A percentile compares a stretch with the other conserved stretches of the same genome.
These are phyloP conservation scores for Aspergillus floridensis DNA, from an alignment of 2,329 filamentous ascomycete genomes.

Conservation along the genomic window DNA sequence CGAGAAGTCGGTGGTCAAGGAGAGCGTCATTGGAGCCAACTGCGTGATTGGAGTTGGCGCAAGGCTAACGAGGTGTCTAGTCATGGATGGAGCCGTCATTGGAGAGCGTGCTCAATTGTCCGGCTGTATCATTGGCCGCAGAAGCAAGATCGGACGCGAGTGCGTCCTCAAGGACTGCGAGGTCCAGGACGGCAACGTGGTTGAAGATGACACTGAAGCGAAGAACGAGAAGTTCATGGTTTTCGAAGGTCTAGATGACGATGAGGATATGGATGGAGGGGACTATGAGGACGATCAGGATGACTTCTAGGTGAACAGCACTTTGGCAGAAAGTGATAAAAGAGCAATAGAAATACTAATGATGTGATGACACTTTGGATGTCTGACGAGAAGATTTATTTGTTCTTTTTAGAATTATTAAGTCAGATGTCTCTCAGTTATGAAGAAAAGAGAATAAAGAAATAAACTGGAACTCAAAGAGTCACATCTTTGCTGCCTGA, in stretches of 20 bases:
- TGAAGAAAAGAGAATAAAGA: not conserved
- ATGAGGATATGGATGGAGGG: conserved; percentile 33
- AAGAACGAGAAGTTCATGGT: conserved; percentile 64
- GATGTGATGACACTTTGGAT: not conserved
- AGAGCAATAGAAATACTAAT: not conserved
- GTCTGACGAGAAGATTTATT: not conserved
- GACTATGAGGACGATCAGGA: conserved; percentile 25
- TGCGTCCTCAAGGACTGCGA: conserved; percentile 83
- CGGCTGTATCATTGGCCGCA: conserved; percentile 79
- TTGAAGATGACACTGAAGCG: conserved; percentile 71
- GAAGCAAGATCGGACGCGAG: conserved; percentile 79
- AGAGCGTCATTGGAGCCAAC: conserved; percentile 81
- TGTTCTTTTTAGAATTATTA: not conserved
- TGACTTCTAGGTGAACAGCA: not conserved
- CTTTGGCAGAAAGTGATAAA: not conserved
- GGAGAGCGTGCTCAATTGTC: conserved; percentile 82
- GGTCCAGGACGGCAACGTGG: conserved; percentile 78
- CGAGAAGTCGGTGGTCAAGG: conserved; percentile 88
- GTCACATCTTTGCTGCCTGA: too few relatives aligned
- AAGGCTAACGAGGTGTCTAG: conserved; percentile 77
- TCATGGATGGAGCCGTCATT: conserved; percentile 89
- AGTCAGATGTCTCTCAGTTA: not conserved
- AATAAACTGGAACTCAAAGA: not conserved
- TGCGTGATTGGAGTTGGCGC: conserved; percentile 85
- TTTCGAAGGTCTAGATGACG: conserved; percentile 47